Evolutionary conservation across 768 basidiomycete species (phyloP), one percentile per base, ranked within the genome.

Genomic region (Dacryopinax spathularia): DNA sequence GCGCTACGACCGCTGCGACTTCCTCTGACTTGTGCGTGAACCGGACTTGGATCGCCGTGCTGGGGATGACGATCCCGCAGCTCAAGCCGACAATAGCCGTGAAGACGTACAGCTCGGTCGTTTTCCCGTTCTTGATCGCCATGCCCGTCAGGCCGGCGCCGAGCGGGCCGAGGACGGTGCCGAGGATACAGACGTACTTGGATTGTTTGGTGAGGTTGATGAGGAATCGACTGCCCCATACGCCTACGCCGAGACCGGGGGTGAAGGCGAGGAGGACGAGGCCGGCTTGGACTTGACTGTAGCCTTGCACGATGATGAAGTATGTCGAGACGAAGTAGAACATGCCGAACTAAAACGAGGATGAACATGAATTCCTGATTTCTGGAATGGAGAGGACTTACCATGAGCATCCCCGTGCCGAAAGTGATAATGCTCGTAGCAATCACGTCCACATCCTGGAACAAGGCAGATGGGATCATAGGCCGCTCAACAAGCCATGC

Each of bases 291-390:
- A 72, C 69, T n/a, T 79, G 69, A 13, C 75, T 71, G 33, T 74
- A 68, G 5, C 77, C 78, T 29, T 71, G 70, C n/a, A 79, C 80
- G 68, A 70, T 68, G 22, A 75, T 76, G 70, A 79, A 76, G 70
- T 82, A 82, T 60, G 81, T 79, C 0, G 80, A 74, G 41, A 82
- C 73, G 65, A 82, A 81, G 68, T 82, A 82, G 69, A 82, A 81
- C 43, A 44, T 44, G 43, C 43, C 43, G 43, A 44, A 44, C 43
- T 44, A 44, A 13, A 44, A 10, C 43, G 22, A 7, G 7, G 9
- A 20, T 44, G 43, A 15, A 10, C 10, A n/a, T n/a, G 36, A 10
- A 10, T 37, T 37, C 9, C 43, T 44, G 27, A 25, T 16, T 15
- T 39, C 33, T 18, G 29, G 2, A 33, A 35, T 63, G 33, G 34